phyloP scores from a whole-genome alignment of 2,329 filamentous ascomycete species.

The Arthrobotrys conoides region DNA sequence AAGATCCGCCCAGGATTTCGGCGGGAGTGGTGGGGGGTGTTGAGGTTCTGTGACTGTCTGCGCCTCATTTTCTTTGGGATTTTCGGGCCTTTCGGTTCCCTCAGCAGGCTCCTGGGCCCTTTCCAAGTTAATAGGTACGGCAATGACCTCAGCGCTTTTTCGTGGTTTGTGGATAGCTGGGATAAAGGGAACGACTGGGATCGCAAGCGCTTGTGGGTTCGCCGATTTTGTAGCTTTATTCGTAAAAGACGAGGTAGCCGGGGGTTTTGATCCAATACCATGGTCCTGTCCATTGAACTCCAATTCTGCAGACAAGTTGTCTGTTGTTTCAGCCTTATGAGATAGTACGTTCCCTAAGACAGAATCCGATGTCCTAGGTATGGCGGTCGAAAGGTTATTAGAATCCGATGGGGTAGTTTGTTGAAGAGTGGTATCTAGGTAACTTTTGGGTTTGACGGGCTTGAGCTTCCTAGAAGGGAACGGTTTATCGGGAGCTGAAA shows the following conservation, averaged over 20 bases:
- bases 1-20: slow-evolving; percentile 76
- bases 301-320: slow-evolving; percentile 64
- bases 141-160: slow-evolving; percentile 61
- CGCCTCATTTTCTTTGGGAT: slow-evolving; percentile 33
- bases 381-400: slow-evolving; percentile 40
- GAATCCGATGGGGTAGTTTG: slow-evolving; percentile 65
- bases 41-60: slow-evolving; percentile 60
- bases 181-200: slow-evolving; percentile 54
- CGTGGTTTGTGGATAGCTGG: slow-evolving; percentile 59
- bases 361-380: neutral
- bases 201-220: slow-evolving; percentile 59
- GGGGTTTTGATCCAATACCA: slow-evolving; percentile 65
- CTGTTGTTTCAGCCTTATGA: neutral
- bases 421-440: neutral
- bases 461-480: slow-evolving; percentile 69
- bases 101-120: slow-evolving; percentile 1
- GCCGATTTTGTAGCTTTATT: slow-evolving; percentile 62
- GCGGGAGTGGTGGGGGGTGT: slow-evolving; percentile 63
- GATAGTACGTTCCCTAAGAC: neutral
- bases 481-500: slow-evolving; percentile 68
- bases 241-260: slow-evolving; percentile 66
- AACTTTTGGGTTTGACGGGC: slow-evolving; percentile 10
- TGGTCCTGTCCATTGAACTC: slow-evolving; percentile 68
- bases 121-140: slow-evolving; percentile 49
- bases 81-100: slow-evolving; percentile 59